Conservation (phyloP, 108 stramenopile genomes). For the Pseudonitzschia multiseries region DNA sequence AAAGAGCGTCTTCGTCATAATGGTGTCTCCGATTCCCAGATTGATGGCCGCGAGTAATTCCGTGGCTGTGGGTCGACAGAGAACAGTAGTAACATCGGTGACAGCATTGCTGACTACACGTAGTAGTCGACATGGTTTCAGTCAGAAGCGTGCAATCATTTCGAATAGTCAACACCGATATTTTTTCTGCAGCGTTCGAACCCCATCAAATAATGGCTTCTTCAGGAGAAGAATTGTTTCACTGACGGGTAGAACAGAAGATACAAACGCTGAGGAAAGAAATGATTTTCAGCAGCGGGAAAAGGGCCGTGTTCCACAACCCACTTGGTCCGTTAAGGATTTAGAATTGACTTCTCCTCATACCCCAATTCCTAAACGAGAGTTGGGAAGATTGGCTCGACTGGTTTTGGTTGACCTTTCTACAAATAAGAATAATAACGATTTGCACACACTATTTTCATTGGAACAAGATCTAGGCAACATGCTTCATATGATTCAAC, state of each 20-base stretch:
- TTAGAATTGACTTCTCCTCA: conserved; percentile 21
- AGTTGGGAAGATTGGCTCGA: conserved; percentile 21
- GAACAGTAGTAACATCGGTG: background rate
- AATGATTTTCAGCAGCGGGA: background rate
- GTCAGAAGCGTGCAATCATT: conserved; percentile 7
- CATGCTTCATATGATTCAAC: conserved; percentile 37
- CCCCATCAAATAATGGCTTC: too few relatives aligned
- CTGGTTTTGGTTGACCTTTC: conserved; percentile 21
- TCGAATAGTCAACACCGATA: background rate
- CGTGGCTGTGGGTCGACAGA: background rate
- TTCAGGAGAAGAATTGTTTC: too few relatives aligned
- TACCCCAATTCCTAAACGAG: conserved; percentile 13
- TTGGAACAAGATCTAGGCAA: conserved; percentile 29
- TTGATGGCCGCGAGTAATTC: too few relatives aligned
- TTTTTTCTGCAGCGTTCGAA: too few relatives aligned
- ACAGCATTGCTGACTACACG: background rate
- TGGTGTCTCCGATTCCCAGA: too few relatives aligned
- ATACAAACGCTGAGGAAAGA: background rate
- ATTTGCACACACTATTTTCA: conserved; percentile 2
- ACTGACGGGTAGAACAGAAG: too few relatives aligned
- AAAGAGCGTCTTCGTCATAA: too few relatives aligned
- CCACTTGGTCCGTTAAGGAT: conserved; percentile 34
- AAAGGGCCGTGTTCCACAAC: conserved; percentile 10
- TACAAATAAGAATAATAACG: background rate
- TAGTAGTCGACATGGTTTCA: background rate